Evolutionary conservation across 176 grass and related monocot genomes (phyloP).

Genomic region (Otatea glauca): DNA sequence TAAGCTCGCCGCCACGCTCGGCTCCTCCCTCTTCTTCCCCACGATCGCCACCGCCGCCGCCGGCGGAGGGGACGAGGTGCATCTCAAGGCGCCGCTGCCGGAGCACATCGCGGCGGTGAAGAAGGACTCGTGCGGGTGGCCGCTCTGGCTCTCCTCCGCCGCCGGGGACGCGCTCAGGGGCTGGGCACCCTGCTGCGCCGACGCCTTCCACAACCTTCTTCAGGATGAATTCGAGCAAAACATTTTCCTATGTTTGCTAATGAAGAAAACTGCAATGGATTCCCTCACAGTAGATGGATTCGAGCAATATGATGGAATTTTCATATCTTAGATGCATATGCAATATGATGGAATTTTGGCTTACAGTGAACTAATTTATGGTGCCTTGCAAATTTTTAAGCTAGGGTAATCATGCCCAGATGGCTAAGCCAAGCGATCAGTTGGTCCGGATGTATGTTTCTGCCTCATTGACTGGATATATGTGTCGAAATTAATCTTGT

Average conservation of each 20-base stretch:
- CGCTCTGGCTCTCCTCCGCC: constrained; percentile 73
- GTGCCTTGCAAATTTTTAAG: neutral
- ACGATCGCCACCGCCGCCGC: neutral
- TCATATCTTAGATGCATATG: too few species aligned
- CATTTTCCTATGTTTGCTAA: too few species aligned
- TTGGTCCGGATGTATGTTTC: too few species aligned
- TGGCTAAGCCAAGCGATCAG: too few species aligned
- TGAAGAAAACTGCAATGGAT: too few species aligned
- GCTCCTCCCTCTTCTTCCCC: constrained; percentile 63
- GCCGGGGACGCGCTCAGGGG: constrained; percentile 80
- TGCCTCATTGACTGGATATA: neutral
- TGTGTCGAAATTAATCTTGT: too few species aligned
- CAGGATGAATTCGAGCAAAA: too few species aligned
- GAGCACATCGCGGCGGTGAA: constrained; percentile 49
- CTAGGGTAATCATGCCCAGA: too few species aligned
- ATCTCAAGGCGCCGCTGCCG: constrained; percentile 51
- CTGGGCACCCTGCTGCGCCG: constrained; percentile 77
- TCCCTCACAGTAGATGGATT: too few species aligned
- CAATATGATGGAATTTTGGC: neutral
- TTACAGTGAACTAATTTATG: neutral
- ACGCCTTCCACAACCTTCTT: constrained; percentile 86
- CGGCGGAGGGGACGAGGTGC: constrained; percentile 10
- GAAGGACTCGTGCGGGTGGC: constrained; percentile 77
- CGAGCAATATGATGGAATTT: too few species aligned
- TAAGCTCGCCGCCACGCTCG: constrained; percentile 59